Percentiles rank a stretch among this genome's conserved stretches.
Conservation (phyloP, 2,329 filamentous ascomycete genomes). For the Alternaria tenuissima region DNA sequence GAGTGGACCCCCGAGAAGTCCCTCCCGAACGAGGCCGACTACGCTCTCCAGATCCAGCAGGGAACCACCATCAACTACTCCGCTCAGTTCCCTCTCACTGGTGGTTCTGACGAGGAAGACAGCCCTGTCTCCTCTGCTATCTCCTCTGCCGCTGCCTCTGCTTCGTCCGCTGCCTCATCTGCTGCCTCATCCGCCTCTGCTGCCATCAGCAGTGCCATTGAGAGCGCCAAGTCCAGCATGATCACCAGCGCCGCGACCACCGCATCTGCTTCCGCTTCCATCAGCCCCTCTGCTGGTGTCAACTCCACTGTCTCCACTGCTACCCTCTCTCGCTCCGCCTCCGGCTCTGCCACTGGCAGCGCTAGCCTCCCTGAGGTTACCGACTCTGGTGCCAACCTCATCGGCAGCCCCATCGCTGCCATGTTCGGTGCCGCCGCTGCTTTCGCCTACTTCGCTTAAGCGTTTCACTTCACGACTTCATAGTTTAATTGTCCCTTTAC, state of each 20-base stretch:
- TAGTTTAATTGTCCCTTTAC: conserved; percentile 19
- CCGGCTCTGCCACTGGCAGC: conserved; percentile 25
- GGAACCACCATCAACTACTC: conserved; percentile 64
- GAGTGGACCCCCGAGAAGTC: conserved; percentile 59
- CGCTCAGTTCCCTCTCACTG: conserved; percentile 56
- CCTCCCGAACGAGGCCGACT: conserved; percentile 58
- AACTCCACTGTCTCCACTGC: conserved; percentile 41
- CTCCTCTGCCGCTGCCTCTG: conserved; percentile 26
- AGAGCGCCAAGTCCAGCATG: conserved; percentile 5
- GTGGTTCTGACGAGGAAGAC: conserved; percentile 32
- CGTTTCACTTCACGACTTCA: conserved; percentile 3
- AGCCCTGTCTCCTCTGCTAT: conserved; percentile 28
- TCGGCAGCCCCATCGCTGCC: conserved; percentile 50
- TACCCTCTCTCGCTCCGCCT: conserved; percentile 33
- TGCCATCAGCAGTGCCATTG: conserved; percentile 23
- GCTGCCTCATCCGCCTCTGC: conserved; percentile 15
- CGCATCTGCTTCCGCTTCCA: conserved; percentile 37
- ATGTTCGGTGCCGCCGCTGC: conserved; percentile 53
- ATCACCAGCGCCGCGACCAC: conserved; percentile 39
- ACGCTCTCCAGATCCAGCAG: conserved; percentile 67
- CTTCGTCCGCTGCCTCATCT: conserved; percentile 22
- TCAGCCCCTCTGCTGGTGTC: conserved; percentile 25
- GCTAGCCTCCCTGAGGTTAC: conserved; percentile 22
- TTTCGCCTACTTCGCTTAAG: conserved; percentile 53
- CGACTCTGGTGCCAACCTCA: conserved; percentile 38